These are phyloP conservation scores for Colletotrichum scovillei DNA, from an alignment of 2,329 filamentous ascomycete genomes.

Conservation along the genomic window DNA sequence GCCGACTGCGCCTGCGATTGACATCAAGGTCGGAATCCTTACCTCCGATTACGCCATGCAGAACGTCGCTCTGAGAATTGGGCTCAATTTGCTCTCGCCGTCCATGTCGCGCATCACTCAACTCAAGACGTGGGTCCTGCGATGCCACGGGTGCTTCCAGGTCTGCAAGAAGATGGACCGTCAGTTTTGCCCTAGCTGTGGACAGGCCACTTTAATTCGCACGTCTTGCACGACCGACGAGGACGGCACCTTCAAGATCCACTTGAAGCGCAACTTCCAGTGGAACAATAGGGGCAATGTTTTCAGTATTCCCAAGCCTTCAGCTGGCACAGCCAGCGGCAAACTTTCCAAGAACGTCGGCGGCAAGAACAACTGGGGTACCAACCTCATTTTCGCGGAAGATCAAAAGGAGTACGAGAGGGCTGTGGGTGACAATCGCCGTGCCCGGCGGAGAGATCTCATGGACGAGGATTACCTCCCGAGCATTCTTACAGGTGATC, in stretches of 20 bases:
- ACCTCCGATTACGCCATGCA: constrained; percentile 98
- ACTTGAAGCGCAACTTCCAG: constrained; percentile 95
- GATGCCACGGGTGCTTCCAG: constrained; percentile 94
- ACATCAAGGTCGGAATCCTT: constrained; percentile 88
- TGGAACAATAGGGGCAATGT: constrained; percentile 94
- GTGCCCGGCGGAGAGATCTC: constrained; percentile 79
- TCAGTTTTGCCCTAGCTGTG: constrained; percentile 94
- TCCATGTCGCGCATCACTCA: constrained; percentile 83
- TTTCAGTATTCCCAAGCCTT: constrained; percentile 92
- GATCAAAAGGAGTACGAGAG: constrained; percentile 93
- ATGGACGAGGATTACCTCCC: constrained; percentile 98
- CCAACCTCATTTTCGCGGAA: constrained; percentile 85
- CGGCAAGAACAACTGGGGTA: constrained; percentile 89
- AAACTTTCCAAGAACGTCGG: constrained; percentile 72
- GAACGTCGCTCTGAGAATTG: constrained; percentile 94
- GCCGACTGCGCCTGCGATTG: constrained; percentile 57
- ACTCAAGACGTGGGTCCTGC: constrained; percentile 88
- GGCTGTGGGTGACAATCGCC: constrained; percentile 71
- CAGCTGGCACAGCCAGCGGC: constrained; percentile 83
- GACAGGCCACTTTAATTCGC: constrained; percentile 85
- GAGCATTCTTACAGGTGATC: constrained; percentile 82
- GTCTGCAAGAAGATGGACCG: constrained; percentile 85
- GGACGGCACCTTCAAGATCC: constrained; percentile 83
- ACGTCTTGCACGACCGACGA: constrained; percentile 87
- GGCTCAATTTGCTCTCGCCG: constrained; percentile 87